These are phyloP conservation scores for Patellaria atrata DNA, from an alignment of 495 filamentous ascomycete genomes.

Conservation along the genomic window DNA sequence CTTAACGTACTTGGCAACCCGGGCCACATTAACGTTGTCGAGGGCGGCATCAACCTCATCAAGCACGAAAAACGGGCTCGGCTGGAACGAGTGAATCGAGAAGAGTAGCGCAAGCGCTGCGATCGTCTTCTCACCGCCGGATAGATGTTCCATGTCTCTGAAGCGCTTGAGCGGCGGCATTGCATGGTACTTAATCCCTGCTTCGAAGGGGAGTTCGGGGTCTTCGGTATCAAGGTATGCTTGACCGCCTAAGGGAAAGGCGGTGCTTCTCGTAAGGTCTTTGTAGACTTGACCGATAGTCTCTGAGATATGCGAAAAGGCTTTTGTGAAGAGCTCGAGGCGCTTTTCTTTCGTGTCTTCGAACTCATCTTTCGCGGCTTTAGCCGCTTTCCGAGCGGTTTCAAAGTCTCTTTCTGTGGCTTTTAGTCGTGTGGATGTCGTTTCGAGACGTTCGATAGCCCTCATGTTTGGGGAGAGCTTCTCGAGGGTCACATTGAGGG, in stretches of 20 bases:
- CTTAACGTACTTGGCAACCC: slow-evolving; percentile 87
- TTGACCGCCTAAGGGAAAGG: slow-evolving; percentile 80
- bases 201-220: slow-evolving; percentile 77
- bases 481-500: slow-evolving; percentile 64
- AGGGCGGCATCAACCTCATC: slow-evolving; percentile 97
- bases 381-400: slow-evolving; percentile 55
- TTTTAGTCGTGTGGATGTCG: slow-evolving; percentile 67
- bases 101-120: slow-evolving; percentile 90
- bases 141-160: slow-evolving; percentile 97
- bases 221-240: slow-evolving; percentile 91
- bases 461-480: slow-evolving; percentile 93
- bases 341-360: slow-evolving; percentile 65
- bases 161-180: slow-evolving; percentile 98
- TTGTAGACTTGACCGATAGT: slow-evolving; percentile 90
- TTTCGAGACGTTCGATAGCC: slow-evolving; percentile 82
- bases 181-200: slow-evolving; percentile 93
- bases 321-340: slow-evolving; percentile 83
- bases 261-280: slow-evolving; percentile 74
- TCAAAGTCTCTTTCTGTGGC: slow-evolving; percentile 82
- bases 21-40: slow-evolving; percentile 89
- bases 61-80: slow-evolving; percentile 91
- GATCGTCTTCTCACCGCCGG: slow-evolving; percentile 98
- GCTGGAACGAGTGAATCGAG: slow-evolving; percentile 89
- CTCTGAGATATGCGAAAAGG: slow-evolving; percentile 87
- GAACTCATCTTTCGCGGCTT: slow-evolving; percentile 68